Evolutionary conservation across 305 asterid genomes (phyloP).

Genomic region (Fraxinus sp.): DNA sequence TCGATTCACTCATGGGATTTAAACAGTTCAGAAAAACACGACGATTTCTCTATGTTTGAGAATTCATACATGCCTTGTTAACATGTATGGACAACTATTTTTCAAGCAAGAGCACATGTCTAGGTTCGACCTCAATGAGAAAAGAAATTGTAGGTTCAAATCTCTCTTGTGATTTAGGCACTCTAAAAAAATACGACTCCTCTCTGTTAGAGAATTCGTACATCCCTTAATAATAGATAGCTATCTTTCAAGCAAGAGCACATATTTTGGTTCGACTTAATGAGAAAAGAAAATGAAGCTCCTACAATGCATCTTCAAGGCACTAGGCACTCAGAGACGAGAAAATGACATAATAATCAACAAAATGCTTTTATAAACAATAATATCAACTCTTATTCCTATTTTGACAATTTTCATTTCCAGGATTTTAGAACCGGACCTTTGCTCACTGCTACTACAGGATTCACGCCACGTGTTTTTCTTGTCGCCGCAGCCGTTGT

Average conservation of each 20-base stretch:
- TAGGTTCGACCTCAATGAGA: background rate
- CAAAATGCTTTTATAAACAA: background rate
- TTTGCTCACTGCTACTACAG: background rate
- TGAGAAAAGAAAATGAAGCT: background rate
- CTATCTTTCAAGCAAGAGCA: background rate
- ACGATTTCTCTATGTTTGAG: background rate
- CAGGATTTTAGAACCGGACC: background rate
- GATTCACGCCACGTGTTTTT: background rate
- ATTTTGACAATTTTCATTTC: background rate
- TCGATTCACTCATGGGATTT: no score
- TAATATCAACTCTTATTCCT: background rate
- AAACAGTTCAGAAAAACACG: background rate
- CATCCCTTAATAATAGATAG: background rate
- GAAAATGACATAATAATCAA: background rate
- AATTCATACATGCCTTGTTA: background rate
- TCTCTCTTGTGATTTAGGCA: no score
- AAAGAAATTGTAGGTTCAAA: background rate
- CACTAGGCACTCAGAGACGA: background rate
- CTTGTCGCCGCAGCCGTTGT: slow-evolving; percentile 2
- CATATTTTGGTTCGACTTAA: background rate
- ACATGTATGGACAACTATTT: no score
- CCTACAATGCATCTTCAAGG: background rate
- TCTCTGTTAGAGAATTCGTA: background rate
- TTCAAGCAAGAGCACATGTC: background rate
- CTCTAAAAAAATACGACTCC: background rate